Conservation (phyloP, 2,329 filamentous ascomycete genomes). For the Fusarium pilosicola region DNA sequence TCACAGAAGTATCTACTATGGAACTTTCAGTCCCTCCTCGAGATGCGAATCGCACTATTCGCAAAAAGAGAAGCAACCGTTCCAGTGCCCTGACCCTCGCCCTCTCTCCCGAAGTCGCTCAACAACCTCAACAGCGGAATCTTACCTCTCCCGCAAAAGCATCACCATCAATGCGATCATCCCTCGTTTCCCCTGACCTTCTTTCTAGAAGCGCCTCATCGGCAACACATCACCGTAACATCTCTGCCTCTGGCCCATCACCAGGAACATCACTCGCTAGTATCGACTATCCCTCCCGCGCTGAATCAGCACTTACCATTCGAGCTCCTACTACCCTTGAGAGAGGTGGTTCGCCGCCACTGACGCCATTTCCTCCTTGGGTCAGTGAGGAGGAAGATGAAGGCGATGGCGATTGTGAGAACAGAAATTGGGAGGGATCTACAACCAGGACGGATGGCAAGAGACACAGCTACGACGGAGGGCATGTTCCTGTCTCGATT, state of each 20-base stretch:
- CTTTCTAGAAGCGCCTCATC: constrained; percentile 8
- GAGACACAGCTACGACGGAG: neutral
- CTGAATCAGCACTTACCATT: constrained; percentile 34
- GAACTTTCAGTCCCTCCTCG: constrained; percentile 20
- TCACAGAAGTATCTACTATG: neutral
- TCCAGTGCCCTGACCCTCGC: constrained; percentile 22
- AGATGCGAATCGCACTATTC: constrained; percentile 10
- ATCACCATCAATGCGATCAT: constrained; percentile 5
- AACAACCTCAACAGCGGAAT: neutral
- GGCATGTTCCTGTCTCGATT: constrained; percentile 5
- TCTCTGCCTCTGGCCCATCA: constrained; percentile 5
- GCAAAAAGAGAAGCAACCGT: constrained; percentile 29
- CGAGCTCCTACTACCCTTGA: constrained; percentile 21
- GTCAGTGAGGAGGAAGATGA: constrained; percentile 29
- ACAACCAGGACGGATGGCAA: neutral
- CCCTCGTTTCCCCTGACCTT: constrained; percentile 17
- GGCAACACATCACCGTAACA: constrained; percentile 4
- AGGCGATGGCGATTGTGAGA: constrained; percentile 28
- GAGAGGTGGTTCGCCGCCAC: constrained; percentile 24
- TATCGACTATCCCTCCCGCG: constrained; percentile 26
- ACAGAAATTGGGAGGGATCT: constrained; percentile 16
- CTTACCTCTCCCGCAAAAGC: constrained; percentile 17
- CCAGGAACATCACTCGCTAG: constrained; percentile 10
- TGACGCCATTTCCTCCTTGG: constrained; percentile 46
- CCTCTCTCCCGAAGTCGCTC: constrained; percentile 18